phyloP scores from a whole-genome alignment of 345 rosid genomes.

The Adansonia digitata region DNA sequence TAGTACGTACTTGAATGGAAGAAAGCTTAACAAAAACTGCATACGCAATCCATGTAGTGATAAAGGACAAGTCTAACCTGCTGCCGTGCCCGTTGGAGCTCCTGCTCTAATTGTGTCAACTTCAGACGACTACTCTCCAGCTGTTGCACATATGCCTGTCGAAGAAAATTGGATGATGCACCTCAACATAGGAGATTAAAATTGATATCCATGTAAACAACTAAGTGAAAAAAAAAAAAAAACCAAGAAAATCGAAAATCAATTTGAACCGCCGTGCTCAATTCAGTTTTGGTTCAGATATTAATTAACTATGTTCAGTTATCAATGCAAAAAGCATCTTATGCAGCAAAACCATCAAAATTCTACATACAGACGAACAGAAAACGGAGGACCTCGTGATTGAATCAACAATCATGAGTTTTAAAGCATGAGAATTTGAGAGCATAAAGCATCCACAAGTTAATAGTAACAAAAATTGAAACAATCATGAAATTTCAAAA shows the following conservation, averaged over 20 bases:
- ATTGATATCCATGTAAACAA: neutral
- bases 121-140: constrained; percentile 95
- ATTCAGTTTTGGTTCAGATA: too few relatives aligned
- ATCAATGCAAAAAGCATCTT: neutral
- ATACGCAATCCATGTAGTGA: neutral
- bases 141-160: constrained; percentile 95
- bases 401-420: neutral
- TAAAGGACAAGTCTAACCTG: constrained; percentile 50
- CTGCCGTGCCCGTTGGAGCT: constrained; percentile 95
- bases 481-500: neutral
- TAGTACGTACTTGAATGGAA: neutral
- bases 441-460: neutral
- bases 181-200: neutral
- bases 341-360: neutral
- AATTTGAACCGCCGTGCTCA: too few relatives aligned
- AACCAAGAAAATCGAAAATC: too few relatives aligned
- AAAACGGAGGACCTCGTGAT: neutral
- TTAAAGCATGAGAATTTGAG: neutral
- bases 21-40: neutral
- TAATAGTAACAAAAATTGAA: neutral
- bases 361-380: neutral
- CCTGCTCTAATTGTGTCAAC: constrained; percentile 95
- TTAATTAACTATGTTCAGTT: too few relatives aligned
- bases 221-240: too few relatives aligned
- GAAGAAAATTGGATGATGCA: constrained; percentile 12